Conservation (phyloP, 1,284 basidiomycete genomes). For the Leccinum subatratum region DNA sequence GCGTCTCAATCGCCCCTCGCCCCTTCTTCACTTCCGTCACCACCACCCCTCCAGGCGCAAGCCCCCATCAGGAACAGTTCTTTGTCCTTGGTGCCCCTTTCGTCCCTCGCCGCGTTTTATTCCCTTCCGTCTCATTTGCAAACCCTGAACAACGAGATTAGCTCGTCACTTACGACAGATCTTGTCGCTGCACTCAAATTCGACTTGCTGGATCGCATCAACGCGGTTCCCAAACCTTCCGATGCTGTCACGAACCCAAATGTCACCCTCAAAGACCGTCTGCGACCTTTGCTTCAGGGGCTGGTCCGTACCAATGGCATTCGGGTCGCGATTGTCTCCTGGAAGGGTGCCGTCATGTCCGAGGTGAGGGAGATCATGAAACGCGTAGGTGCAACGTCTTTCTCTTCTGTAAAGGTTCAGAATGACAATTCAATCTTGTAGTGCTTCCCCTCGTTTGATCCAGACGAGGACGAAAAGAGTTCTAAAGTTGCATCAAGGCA, state of each 20-base stretch:
- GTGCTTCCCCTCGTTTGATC: conserved; percentile 57
- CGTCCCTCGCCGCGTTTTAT: conserved; percentile 64
- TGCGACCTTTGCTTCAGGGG: conserved; percentile 71
- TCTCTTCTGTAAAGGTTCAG: conserved; percentile 12
- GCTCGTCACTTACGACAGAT: conserved; percentile 73
- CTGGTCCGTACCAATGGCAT: conserved; percentile 72
- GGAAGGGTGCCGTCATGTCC: conserved; percentile 71
- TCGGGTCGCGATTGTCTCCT: conserved; percentile 66
- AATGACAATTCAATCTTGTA: conserved; percentile 25
- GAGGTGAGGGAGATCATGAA: conserved; percentile 63
- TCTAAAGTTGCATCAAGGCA: conserved; percentile 36
- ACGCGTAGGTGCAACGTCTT: conserved; percentile 40
- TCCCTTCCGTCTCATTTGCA: conserved; percentile 67
- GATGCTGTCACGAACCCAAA: conserved; percentile 34
- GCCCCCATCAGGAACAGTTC: conserved; percentile 19
- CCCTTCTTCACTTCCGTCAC: conserved; percentile 33
- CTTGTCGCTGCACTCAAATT: conserved; percentile 66
- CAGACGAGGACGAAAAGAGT: conserved; percentile 47
- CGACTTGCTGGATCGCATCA: conserved; percentile 59
- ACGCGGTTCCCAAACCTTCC: conserved; percentile 25
- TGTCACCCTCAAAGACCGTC: conserved; percentile 50
- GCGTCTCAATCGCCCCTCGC: conserved; percentile 17
- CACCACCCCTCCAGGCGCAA: conserved; percentile 9
- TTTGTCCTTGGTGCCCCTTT: conserved; percentile 44
- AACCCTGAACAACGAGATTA: conserved; percentile 66